Evolutionary conservation across 257 asterid genomes (phyloP), one percentile per base, ranked within the genome.

Genomic region (Jacaranda mimosifolia): DNA sequence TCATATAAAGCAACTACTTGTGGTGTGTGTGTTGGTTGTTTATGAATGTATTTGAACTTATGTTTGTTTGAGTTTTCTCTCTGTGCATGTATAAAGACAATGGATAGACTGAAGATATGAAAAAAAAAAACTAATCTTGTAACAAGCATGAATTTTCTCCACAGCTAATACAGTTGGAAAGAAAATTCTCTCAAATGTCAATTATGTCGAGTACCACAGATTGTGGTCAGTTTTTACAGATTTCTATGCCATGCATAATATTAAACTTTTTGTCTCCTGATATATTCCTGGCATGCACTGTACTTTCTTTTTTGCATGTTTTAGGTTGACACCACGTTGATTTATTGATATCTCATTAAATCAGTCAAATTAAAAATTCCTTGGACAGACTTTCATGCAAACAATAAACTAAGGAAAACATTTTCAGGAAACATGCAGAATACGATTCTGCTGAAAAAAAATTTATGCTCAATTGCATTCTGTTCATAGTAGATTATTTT

Each of bases 91-190:
- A n/a, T 68, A 48, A 21, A 6, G 21, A 51, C 11, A 69, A 39
- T 69, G 32, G 15, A 40, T 3, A 42, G n/a, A 13, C 12, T 3
- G 5, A 70, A 13, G 7, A 13, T 7, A 13, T 1, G 35, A 70
- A 42, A 15, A 9, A 4, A 58, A 4, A 0, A 15, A 70, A 9
- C 35, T 53, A 15, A 52, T 52, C 15, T 7, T 11, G 12, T 9
- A 53, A 14, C 52, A 53, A 70, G 38, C 65, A 53, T 73, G 45
- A 21, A 15, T 62, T 58, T 36, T 71, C 38, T 8, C 68, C 57
- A 58, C 7, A 43, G 2, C 9, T 13, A 36, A 36, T 46, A 15
- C 64, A 32, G 18, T 57, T 8, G 53, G 65, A 5, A 32, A 0
- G 49, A 18, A 8, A n/a, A 8, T 4, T 9, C 15, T 64, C 48